Evolutionary conservation across 805 yeast species (phyloP).

Genomic region (Ogataea nonfermentans): DNA sequence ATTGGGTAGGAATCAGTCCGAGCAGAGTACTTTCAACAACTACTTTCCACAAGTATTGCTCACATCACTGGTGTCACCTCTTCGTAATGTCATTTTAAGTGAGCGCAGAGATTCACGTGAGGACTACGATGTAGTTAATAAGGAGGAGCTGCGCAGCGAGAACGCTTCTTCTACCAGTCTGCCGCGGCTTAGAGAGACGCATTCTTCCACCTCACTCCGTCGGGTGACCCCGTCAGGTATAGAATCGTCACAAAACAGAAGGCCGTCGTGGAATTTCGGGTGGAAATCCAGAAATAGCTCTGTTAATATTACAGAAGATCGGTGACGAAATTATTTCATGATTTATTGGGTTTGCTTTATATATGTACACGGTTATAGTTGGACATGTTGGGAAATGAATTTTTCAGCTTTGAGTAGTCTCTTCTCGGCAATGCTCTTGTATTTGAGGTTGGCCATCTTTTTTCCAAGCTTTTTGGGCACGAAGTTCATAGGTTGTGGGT

Average conservation of each 20-base stretch:
- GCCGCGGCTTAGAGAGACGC: constrained; percentile 16
- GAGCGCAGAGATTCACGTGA: constrained; percentile 19
- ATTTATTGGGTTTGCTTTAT: constrained; percentile 12
- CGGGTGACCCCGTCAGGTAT: constrained; percentile 6
- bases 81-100: constrained; percentile 5
- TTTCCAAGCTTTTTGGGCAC: constrained; percentile 50
- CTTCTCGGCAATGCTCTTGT: constrained; percentile 30
- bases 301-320: constrained; percentile 7
- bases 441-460: constrained; percentile 45
- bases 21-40: constrained; percentile 1
- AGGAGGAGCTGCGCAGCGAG: constrained; percentile 25
- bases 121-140: constrained; percentile 49
- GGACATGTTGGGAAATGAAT: constrained; percentile 41
- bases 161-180: constrained; percentile 8
- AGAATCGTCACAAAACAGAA: constrained; percentile 14
- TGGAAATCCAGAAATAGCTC: constrained; percentile 25
- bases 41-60: constrained; percentile 17
- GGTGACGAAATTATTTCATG: constrained; percentile 1
- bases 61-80: constrained; percentile 18
- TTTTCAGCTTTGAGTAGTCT: constrained; percentile 31
- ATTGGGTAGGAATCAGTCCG: background rate
- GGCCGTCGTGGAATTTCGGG: constrained; percentile 27
- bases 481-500: constrained; percentile 63
- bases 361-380: constrained; percentile 35
- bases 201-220: constrained; percentile 13